Conservation (phyloP, 768 basidiomycete species). For the Tremella fuciformis region DNA sequence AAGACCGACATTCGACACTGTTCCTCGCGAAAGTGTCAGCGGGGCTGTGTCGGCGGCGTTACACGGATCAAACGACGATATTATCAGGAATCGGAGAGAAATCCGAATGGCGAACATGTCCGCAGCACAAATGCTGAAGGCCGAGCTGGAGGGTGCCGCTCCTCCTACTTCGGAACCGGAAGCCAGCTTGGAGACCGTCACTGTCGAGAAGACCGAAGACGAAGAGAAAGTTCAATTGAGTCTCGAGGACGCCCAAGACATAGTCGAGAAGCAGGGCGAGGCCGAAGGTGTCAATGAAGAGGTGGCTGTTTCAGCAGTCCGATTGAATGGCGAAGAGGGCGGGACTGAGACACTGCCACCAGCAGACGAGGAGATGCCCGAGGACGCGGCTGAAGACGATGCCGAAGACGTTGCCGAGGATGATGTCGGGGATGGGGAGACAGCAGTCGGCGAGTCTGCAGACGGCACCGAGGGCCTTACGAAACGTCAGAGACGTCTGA, state of each 20-base stretch:
- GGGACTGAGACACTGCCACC: slow-evolving; percentile 18
- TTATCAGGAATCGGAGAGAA: slow-evolving; percentile 82
- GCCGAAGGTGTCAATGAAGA: slow-evolving; percentile 28
- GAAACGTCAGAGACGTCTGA: slow-evolving; percentile 19
- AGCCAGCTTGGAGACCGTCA: slow-evolving; percentile 14
- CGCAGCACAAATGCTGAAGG: slow-evolving; percentile 90
- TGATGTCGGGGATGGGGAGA: slow-evolving; percentile 23
- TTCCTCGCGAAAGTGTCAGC: slow-evolving; percentile 18
- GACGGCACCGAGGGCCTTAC: slow-evolving; percentile 5
- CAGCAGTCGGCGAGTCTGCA: slow-evolving; percentile 9
- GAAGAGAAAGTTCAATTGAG: slow-evolving; percentile 29
- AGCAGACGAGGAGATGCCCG: slow-evolving; percentile 21
- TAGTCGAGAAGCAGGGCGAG: slow-evolving; percentile 35
- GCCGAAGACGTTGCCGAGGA: slow-evolving; percentile 26
- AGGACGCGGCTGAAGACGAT: slow-evolving; percentile 20
- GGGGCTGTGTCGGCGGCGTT: slow-evolving; percentile 49
- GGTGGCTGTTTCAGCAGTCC: slow-evolving; percentile 6
- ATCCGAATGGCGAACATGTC: slow-evolving; percentile 95
- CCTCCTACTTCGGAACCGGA: slow-evolving; percentile 11
- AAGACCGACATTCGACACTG: slow-evolving; percentile 58
- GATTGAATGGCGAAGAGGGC: slow-evolving; percentile 22
- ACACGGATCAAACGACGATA: slow-evolving; percentile 77
- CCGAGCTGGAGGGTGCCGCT: slow-evolving; percentile 64
- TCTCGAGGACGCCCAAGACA: slow-evolving; percentile 25
- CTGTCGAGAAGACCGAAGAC: slow-evolving; percentile 21